Conservation (phyloP, 768 basidiomycete species). For the Lentinus tigrinus region DNA sequence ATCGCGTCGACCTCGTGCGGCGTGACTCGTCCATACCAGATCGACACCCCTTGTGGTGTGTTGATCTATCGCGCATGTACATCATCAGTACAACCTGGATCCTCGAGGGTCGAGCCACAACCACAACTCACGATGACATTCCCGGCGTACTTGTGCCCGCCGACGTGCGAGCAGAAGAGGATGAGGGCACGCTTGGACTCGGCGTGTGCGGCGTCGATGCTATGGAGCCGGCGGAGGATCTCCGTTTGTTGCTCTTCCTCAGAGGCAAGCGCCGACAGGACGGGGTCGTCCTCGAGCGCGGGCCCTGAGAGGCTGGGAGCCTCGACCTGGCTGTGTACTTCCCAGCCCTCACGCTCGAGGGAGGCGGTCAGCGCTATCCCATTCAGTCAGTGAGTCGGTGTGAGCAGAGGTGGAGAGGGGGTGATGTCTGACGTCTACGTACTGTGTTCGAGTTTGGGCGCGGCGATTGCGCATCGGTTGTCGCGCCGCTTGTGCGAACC, state of each 20-base stretch:
- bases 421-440: conserved; percentile 21
- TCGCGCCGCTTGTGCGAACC: conserved; percentile 94
- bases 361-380: conserved; percentile 57
- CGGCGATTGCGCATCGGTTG: conserved; percentile 87
- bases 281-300: conserved; percentile 60
- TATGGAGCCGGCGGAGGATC: conserved; percentile 45
- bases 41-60: conserved; percentile 77
- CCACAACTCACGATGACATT: conserved; percentile 82
- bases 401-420: background rate
- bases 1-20: conserved; percentile 86
- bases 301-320: conserved; percentile 42
- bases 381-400: background rate
- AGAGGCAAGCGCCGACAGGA: conserved; percentile 29
- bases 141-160: conserved; percentile 91
- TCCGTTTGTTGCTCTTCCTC: conserved; percentile 51
- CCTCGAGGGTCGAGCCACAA: too few species aligned
- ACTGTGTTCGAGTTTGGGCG: conserved; percentile 81
- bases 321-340: conserved; percentile 72
- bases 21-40: conserved; percentile 95
- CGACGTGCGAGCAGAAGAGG: conserved; percentile 84
- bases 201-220: conserved; percentile 45
- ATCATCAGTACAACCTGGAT: too few species aligned
- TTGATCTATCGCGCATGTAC: conserved; percentile 56
- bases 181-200: conserved; percentile 73
- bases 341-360: conserved; percentile 70